These are phyloP conservation scores for Lactarius tabidus DNA, from an alignment of 768 basidiomycete genomes.

Conservation along the genomic window DNA sequence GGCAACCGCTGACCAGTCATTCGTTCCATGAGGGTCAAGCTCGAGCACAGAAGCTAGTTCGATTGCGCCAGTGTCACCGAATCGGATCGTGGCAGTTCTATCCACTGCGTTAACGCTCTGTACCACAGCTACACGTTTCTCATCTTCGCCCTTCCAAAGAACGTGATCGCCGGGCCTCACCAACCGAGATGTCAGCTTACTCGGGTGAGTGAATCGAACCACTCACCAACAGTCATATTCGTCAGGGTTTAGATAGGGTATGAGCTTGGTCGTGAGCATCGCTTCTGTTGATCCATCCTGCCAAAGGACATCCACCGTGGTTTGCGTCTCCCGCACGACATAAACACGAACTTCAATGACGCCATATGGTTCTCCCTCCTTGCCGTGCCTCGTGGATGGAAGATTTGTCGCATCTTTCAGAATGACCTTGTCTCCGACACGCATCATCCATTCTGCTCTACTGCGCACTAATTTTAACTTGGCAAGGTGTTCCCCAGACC, in stretches of 20 bases:
- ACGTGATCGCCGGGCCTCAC: conserved; percentile 91
- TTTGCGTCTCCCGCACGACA: conserved; percentile 65
- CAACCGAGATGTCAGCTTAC: background rate
- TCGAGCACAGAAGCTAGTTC: conserved; percentile 82
- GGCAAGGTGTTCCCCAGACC: conserved; percentile 60
- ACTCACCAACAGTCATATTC: conserved; percentile 88
- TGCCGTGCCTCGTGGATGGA: conserved; percentile 60
- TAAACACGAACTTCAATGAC: conserved; percentile 52
- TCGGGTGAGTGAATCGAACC: background rate
- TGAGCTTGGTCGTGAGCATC: conserved; percentile 56
- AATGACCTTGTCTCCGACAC: conserved; percentile 67
- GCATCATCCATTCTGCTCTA: conserved; percentile 58
- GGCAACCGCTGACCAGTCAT: conserved; percentile 44
- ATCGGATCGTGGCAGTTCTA: conserved; percentile 64
- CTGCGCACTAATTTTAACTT: conserved; percentile 62
- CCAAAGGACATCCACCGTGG: conserved; percentile 76
- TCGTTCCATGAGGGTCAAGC: conserved; percentile 78
- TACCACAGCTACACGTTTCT: conserved; percentile 63
- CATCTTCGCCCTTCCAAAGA: conserved; percentile 73
- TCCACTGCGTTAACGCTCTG: conserved; percentile 71
- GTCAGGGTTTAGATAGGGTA: conserved; percentile 83
- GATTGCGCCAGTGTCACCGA: conserved; percentile 46
- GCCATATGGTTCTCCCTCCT: conserved; percentile 42
- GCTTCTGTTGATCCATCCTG: conserved; percentile 75
- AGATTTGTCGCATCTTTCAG: conserved; percentile 48